phyloP scores from a whole-genome alignment of 306 rosid species.

The Nissolia schottii region DNA sequence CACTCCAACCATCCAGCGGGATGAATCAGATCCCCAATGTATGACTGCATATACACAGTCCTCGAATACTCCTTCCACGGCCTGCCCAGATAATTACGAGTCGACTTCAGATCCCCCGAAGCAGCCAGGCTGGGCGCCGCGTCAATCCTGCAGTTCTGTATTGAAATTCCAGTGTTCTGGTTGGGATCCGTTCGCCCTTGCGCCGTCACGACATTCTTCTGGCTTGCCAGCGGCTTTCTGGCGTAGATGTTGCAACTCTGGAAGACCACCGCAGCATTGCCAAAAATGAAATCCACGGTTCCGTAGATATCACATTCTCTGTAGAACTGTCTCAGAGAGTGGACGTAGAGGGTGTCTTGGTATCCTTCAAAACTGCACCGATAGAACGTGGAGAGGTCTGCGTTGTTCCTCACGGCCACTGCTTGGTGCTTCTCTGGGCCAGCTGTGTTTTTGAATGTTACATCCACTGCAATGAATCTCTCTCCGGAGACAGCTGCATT shows the following conservation, averaged over 20 bases:
- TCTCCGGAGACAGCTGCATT: slow-evolving; percentile 69
- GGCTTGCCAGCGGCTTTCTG: slow-evolving; percentile 47
- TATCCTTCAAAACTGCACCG: slow-evolving; percentile 86
- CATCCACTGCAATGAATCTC: slow-evolving; percentile 60
- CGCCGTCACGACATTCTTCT: slow-evolving; percentile 58
- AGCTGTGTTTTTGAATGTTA: slow-evolving; percentile 80
- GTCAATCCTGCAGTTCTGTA: slow-evolving; percentile 65
- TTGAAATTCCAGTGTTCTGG: slow-evolving; percentile 64
- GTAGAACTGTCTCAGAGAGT: slow-evolving; percentile 75
- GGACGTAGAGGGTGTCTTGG: slow-evolving; percentile 84
- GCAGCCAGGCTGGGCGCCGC: slow-evolving; percentile 55
- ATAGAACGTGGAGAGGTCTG: slow-evolving; percentile 71
- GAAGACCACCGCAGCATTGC: slow-evolving; percentile 77
- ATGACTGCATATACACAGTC: slow-evolving; percentile 76
- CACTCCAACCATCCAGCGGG: slow-evolving; percentile 73
- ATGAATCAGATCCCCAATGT: slow-evolving; percentile 49
- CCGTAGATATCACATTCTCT: slow-evolving; percentile 71
- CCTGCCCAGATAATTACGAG: slow-evolving; percentile 44
- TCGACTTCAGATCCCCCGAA: slow-evolving; percentile 18
- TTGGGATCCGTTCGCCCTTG: slow-evolving; percentile 69
- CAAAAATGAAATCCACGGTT: slow-evolving; percentile 77
- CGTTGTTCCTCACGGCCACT: slow-evolving; percentile 80
- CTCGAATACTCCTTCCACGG: slow-evolving; percentile 73
- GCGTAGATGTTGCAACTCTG: slow-evolving; percentile 61
- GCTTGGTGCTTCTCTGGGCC: slow-evolving; percentile 73